Base-by-base conservation (phyloP, 192 early-diverging fungal species). In the Ambispora gerdemannii region DNA sequence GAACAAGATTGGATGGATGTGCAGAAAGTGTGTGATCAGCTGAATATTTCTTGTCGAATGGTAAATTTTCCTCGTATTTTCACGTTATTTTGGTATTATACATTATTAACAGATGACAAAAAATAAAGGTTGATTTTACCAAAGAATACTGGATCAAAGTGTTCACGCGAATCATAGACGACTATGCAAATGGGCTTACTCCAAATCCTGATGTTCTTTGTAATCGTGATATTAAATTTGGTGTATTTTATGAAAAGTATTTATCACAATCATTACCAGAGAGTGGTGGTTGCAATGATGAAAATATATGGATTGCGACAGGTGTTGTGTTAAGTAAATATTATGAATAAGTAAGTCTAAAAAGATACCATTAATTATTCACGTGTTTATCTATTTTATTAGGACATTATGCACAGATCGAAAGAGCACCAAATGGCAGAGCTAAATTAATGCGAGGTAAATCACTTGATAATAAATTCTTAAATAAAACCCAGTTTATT, bases 201-300 rank as follows among this genome's bases (percentile, higher is more conserved):
- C 94, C 96, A 4, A 98, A 98, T 61, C 96, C 96, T 10, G 96
- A 98, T 73, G 78, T 98, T 8, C 61, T 83, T 6, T 98, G 96
- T 76, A 98, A 98, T 73, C 78, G 81, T 4, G 81, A 89, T 64
- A 95, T 98, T 78, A 98, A 98, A 76, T 98, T 98, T 84, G 95
- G 95, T 28, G 85, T 86, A 3, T 81, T 98, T 53, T 74, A 91
- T n/a, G 77, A 91, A 1, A 77, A 82, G 66, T 82, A 74, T 75
- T 47, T 38, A 65, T n/a, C 67, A 69, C 10, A 72, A 76, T 20
- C 72, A 74, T 70, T 72, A 72, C 1, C n/a, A 50, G n/a, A n/a
- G n/a, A 63, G 28, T 32, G 20, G 50, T 22, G 4, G 33, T 27
- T 38, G 60, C 27, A 50, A 51, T 38, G 22, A 35, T 13, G 17